A percentile compares a stretch with the other conserved stretches of the same genome.
phyloP scores from a whole-genome alignment of 768 basidiomycete genomes.

The Podaxis sp. region DNA sequence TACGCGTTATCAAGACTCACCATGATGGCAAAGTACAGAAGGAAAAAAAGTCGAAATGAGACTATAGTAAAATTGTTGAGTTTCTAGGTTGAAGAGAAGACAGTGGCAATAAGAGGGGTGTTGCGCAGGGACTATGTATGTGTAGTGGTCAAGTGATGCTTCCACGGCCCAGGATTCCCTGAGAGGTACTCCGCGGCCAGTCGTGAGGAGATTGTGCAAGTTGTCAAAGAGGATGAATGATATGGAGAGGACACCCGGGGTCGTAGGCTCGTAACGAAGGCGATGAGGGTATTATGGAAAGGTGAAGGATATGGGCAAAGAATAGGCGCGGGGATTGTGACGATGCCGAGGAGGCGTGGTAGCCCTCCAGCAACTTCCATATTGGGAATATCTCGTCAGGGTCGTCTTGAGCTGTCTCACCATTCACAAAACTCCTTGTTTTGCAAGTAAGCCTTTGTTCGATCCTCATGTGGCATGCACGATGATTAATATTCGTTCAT shows the following conservation, averaged over 20 bases:
- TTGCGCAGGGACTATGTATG: not conserved
- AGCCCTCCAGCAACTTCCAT: not conserved
- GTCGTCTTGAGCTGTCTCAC: not conserved
- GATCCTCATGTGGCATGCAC: not conserved
- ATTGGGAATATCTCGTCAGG: not conserved
- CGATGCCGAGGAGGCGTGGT: not conserved
- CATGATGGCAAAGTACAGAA: not conserved
- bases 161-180: conserved; percentile 4
- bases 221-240: not conserved
- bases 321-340: not conserved
- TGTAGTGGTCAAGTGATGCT: not conserved
- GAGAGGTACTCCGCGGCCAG: not conserved
- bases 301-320: not conserved
- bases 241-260: not conserved
- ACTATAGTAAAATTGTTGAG: not conserved
- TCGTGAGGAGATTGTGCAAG: not conserved
- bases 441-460: too few relatives aligned
- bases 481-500: not conserved
- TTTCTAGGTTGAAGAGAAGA: not conserved
- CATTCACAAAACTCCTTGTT: not conserved
- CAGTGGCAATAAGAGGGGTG: not conserved
- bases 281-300: not conserved
- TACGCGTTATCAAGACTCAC: not conserved
- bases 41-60: not conserved
- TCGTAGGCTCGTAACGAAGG: not conserved